Conservation (phyloP, 176 grass and related monocot genomes). For the Carex littledalei region DNA sequence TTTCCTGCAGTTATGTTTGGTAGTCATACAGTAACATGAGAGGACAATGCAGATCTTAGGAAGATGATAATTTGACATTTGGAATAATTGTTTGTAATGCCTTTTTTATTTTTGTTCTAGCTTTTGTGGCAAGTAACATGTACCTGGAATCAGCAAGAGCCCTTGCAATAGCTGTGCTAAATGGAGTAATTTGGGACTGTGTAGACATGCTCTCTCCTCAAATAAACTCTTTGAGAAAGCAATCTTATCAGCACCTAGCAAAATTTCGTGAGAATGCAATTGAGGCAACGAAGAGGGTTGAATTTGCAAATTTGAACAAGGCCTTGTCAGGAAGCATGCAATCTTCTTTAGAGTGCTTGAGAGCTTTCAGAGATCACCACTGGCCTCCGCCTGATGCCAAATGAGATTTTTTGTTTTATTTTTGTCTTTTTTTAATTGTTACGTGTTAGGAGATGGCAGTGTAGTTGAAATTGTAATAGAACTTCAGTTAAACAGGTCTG, state of each 20-base stretch:
- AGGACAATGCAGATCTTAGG: slow-evolving; percentile 1
- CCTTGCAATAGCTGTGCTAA: slow-evolving; percentile 36
- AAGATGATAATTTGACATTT: slow-evolving; percentile 5
- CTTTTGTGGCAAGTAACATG: slow-evolving; percentile 32
- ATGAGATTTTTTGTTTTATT: slow-evolving; percentile 3
- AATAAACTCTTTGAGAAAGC: slow-evolving; percentile 40
- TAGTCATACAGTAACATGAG: neutral
- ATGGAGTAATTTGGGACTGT: slow-evolving; percentile 42
- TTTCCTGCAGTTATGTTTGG: neutral
- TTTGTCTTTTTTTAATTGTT: neutral
- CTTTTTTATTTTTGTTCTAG: slow-evolving; percentile 16
- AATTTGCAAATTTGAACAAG: slow-evolving; percentile 47
- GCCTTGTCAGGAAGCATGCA: slow-evolving; percentile 42
- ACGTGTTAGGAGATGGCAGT: neutral
- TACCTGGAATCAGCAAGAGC: slow-evolving; percentile 47
- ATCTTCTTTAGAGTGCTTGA: slow-evolving; percentile 55
- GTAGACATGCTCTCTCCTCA: slow-evolving; percentile 33
- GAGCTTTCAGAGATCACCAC: slow-evolving; percentile 57
- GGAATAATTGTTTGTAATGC: slow-evolving; percentile 12
- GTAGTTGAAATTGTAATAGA: neutral
- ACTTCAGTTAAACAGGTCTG: neutral
- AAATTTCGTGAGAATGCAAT: slow-evolving; percentile 32
- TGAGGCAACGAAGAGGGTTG: slow-evolving; percentile 30
- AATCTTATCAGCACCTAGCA: slow-evolving; percentile 34
- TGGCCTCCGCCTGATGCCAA: slow-evolving; percentile 35